Evolutionary conservation across 257 asterid species (phyloP).

Genomic region (Gentiana dahurica): DNA sequence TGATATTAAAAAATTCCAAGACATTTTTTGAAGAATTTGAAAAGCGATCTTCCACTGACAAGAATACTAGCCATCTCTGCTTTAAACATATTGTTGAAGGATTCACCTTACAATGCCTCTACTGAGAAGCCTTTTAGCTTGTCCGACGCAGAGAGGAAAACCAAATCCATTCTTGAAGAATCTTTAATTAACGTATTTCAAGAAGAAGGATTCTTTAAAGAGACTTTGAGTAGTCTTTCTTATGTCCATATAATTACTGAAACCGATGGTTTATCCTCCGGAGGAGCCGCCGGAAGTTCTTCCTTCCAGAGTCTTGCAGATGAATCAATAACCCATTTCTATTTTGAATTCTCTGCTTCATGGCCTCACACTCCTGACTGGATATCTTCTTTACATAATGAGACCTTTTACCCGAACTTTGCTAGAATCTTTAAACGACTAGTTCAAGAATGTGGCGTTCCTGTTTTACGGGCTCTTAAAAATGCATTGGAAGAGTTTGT

Average conservation of each 20-base stretch:
- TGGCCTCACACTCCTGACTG: slow-evolving; percentile 99
- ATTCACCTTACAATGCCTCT: slow-evolving; percentile 79
- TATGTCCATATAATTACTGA: slow-evolving; percentile 82
- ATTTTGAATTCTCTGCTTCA: slow-evolving; percentile 92
- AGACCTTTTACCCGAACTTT: slow-evolving; percentile 76
- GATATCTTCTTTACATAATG: slow-evolving; percentile 81
- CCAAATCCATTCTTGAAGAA: slow-evolving; percentile 80
- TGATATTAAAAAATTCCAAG: slow-evolving; percentile 42
- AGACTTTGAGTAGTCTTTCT: slow-evolving; percentile 80
- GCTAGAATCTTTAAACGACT: slow-evolving; percentile 89
- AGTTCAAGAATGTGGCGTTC: slow-evolving; percentile 92
- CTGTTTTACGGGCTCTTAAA: slow-evolving; percentile 65
- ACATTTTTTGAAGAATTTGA: slow-evolving; percentile 88
- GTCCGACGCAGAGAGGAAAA: slow-evolving; percentile 22
- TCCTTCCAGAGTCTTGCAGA: slow-evolving; percentile 85
- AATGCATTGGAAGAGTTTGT: slow-evolving; percentile 66
- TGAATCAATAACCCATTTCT: slow-evolving; percentile 86
- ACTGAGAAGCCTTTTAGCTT: too few relatives aligned
- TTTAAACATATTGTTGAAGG: slow-evolving; percentile 83
- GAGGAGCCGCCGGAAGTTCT: slow-evolving; percentile 68
- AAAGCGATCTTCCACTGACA: slow-evolving; percentile 97
- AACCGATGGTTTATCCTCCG: slow-evolving; percentile 56
- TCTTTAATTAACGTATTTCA: slow-evolving; percentile 68
- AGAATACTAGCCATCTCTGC: slow-evolving; percentile 97
- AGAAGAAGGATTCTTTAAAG: slow-evolving; percentile 84